These are phyloP conservation scores for Pseudophaeomoniella oleicola DNA, from an alignment of 2,329 filamentous ascomycete species.

Conservation along the genomic window DNA sequence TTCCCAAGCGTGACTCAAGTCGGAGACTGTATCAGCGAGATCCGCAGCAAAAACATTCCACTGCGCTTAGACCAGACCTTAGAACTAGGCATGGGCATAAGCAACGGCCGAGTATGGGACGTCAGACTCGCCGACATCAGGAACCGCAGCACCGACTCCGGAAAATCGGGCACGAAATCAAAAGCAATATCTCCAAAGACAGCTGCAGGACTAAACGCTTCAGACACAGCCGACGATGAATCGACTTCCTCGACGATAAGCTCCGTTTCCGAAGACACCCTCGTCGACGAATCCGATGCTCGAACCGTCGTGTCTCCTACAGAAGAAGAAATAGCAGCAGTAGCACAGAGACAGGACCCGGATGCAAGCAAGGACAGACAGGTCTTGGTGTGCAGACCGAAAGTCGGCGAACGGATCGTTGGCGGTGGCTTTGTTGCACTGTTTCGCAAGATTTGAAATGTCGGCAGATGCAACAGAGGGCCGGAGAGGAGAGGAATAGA, in stretches of 20 bases:
- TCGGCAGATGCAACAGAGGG: no score
- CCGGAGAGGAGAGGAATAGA: no score
- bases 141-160: slow-evolving; percentile 1
- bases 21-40: slow-evolving; percentile 43
- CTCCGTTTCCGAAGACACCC: slow-evolving; percentile 8
- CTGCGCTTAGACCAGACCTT: slow-evolving; percentile 31
- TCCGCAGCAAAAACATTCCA: slow-evolving; percentile 39
- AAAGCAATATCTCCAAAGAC: neutral
- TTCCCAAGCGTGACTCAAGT: slow-evolving; percentile 69
- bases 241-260: neutral
- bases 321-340: slow-evolving; percentile 9
- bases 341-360: neutral
- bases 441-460: slow-evolving; percentile 25
- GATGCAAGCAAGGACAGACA: slow-evolving; percentile 11
- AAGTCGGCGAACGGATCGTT: slow-evolving; percentile 29
- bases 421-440: slow-evolving; percentile 39
- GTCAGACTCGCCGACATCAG: slow-evolving; percentile 21
- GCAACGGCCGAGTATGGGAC: slow-evolving; percentile 32
- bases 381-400: slow-evolving; percentile 38
- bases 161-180: neutral
- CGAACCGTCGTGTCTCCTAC: neutral
- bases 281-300: neutral
- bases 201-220: slow-evolving; percentile 16
- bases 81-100: slow-evolving; percentile 30
- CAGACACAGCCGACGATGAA: slow-evolving; percentile 4